A percentile compares a stretch with the other conserved stretches of the same genome.
Evolutionary conservation across 148 eudicot species (phyloP).

Genomic region (Chenopodium suecicum): DNA sequence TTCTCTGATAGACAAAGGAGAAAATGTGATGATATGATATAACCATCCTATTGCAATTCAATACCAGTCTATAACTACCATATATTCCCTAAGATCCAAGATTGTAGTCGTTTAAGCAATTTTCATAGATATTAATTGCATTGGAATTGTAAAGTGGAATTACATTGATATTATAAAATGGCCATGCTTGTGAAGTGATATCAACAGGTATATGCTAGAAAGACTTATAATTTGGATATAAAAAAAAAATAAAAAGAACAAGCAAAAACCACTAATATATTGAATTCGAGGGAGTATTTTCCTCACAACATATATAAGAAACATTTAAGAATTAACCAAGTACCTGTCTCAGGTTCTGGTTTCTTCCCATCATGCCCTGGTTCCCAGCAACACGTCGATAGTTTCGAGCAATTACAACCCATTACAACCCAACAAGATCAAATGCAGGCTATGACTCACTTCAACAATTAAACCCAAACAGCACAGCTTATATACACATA

Average conservation of each 20-base stretch:
- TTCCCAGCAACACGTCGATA: constrained; percentile 56
- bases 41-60: constrained; percentile 12
- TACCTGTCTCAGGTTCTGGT: constrained; percentile 46
- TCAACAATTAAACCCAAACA: constrained; percentile 20
- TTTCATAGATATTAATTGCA: background rate
- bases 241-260: too few species aligned
- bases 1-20: constrained; percentile 40
- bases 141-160: background rate
- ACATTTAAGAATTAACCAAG: background rate
- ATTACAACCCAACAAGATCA: constrained; percentile 35
- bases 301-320: background rate
- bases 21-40: background rate
- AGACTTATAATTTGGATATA: too few species aligned
- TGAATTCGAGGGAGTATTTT: background rate
- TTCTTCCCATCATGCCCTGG: constrained; percentile 43
- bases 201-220: background rate
- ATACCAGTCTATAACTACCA: background rate
- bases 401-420: constrained; percentile 65
- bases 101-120: background rate
- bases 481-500: constrained; percentile 7
- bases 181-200: background rate
- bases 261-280: background rate
- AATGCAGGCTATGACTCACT: constrained; percentile 15
- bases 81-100: background rate
- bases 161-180: background rate